Base-by-base conservation (phyloP, 306 rosid genomes). In the Inga leiocalycina region DNA sequence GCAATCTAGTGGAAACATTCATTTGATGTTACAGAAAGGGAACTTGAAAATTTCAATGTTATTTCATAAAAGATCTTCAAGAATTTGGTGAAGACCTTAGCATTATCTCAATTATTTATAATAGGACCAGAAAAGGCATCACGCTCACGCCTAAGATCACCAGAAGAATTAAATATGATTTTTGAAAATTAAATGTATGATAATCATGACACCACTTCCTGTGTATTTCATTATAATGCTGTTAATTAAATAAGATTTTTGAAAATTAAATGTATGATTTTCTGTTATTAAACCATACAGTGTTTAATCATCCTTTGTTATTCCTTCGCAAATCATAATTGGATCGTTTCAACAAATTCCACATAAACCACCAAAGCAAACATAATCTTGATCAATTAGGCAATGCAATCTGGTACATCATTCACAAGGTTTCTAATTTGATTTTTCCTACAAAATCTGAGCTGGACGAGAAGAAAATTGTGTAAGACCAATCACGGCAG, bases 361-460 rank as follows among this genome's bases (percentile, higher is more conserved):
- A 61, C 16, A 67, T 16, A 54, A 46, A 44, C 12, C 54, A 62
- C 13, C 16, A 67, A 10, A 39, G 67, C 54, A 44, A 54, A 57
- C 74, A 46, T 10, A 65, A 76, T 24, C 8, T 27, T 56, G 68
- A 34, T 39, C 44, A 81, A 49, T 57, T 9, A 79, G 37, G 74
- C 65, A 52, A 52, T 27, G 80, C 82, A 74, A 67, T n/a, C 34
- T 1, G 27, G 20, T 44, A 71, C 56, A 71, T 22, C 56, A 71
- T 22, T 44, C 49, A 71, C 37, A n/a, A 7, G 35, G 56, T 12
- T 22, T 43, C 13, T 44, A 71, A 71, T 43, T 43, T 24, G 66
- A 79, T 12, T 39, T 66, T 41, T 71, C 80, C 49, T 34, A 79
- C 13, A 71, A 83, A 71, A 83, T 76, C 73, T 46, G 17, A 41